Evolutionary conservation across 192 early-diverging fungal genomes (phyloP), one percentile per base, ranked within the genome.

Genomic region (Umbelopsis sp.): DNA sequence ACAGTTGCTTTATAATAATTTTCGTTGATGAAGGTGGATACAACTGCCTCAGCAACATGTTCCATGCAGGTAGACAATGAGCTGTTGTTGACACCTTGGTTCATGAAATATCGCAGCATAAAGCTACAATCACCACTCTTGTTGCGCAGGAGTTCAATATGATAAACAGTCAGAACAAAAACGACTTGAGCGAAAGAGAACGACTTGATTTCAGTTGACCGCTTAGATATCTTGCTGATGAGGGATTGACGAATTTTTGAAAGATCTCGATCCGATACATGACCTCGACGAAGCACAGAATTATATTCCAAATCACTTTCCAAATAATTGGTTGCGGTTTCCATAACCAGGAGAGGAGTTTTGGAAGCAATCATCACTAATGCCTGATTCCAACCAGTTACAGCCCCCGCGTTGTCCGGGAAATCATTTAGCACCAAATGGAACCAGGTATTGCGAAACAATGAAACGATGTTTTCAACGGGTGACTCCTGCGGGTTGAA

Each of bases 371-470:
- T 89, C 5, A 82, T 46, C 0, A 83, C 49, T 74, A 96, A 83
- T 1, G 91, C 81, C 4, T 78, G 76, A 69, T 86, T 78, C 90
- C 94, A 97, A 22, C 92, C 91, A 18, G 81, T 83, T 25, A 90
- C 85, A 87, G 94, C 96, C 13, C 84, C 77, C 1, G 89, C 85
- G 37, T 93, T 87, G 11, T 88, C 84, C 37, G 90, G 81, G 64
- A 94, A 90, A 1, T 95, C 90, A 74, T 87, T 90, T 13, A 92
- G 75, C 3, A 94, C 90, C 64, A 91, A 84, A 64, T 93, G 91
- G 71, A 98, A 89, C 97, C 97, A 99, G 45, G 94, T 86, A 76
- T 94, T 94, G 51, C 96, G 86, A 82, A 96, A 96, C 27, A 92
- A 70, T 35, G 83, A 75, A 4, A 88, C 84, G 20, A 88, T 81